Percentiles rank a stretch among this genome's conserved stretches.
phyloP scores from a whole-genome alignment of 2,329 filamentous ascomycete genomes.

The Escovopsis sp. region DNA sequence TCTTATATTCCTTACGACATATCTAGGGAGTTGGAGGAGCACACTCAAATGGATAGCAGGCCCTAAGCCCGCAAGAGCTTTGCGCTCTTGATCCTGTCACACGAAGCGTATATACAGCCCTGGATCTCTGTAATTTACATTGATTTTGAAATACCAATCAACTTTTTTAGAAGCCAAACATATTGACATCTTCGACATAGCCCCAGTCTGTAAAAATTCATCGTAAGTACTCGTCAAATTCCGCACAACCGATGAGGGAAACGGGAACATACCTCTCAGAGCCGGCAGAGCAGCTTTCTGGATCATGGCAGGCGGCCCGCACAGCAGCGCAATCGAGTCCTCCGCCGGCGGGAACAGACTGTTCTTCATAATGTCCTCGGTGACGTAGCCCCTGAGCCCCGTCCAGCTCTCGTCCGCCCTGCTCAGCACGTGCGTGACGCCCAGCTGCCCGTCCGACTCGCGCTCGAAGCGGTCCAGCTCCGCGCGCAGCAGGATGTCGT shows the following conservation, averaged over 20 bases:
- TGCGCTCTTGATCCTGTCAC: too few species aligned
- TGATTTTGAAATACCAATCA: too few species aligned
- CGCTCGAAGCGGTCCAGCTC: slow-evolving; percentile 27
- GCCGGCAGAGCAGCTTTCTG: slow-evolving; percentile 35
- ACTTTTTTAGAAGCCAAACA: not conserved
- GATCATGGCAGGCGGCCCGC: slow-evolving; percentile 35
- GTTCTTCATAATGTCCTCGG: slow-evolving; percentile 24
- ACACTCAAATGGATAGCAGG: not conserved
- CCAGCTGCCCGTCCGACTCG: slow-evolving; percentile 22
- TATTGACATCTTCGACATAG: not conserved
- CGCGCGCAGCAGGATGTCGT: slow-evolving; percentile 18
- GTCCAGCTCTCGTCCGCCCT: slow-evolving; percentile 28
- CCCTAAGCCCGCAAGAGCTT: too few species aligned
- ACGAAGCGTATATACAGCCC: too few species aligned
- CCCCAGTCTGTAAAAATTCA: not conserved
- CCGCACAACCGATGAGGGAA: not conserved
- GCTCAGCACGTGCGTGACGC: slow-evolving; percentile 32
- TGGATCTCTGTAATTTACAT: too few species aligned
- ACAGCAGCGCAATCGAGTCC: slow-evolving; percentile 29
- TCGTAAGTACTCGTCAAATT: not conserved
- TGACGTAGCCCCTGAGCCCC: slow-evolving; percentile 29
- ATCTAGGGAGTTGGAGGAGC: too few species aligned
- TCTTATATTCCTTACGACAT: too few species aligned
- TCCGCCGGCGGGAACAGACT: slow-evolving; percentile 26
- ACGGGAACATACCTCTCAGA: slow-evolving; percentile 17